Percentiles rank a stretch among this genome's conserved stretches.
Conservation (phyloP, 208 protist species). For the Leishmania guyanensis region DNA sequence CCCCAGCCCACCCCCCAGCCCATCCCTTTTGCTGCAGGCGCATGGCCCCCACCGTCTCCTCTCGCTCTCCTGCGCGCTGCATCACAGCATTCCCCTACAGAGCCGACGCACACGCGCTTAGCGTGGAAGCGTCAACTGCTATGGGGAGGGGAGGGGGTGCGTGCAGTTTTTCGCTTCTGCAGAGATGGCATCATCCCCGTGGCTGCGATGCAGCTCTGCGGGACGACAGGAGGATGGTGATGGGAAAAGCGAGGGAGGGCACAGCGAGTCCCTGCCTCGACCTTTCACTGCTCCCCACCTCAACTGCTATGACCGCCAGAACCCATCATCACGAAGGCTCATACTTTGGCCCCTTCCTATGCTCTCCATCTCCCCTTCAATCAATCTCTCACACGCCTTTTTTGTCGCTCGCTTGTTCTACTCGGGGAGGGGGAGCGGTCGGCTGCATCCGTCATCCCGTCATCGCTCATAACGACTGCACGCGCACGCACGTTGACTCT, state of each 20-base stretch:
- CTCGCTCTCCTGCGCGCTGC: slow-evolving; percentile 8
- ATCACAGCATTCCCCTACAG: background rate
- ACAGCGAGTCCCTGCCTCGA: background rate
- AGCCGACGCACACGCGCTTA: too few species aligned
- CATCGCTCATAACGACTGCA: background rate
- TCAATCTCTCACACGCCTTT: background rate
- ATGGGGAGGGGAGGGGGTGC: too few species aligned
- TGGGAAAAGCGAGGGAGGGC: background rate
- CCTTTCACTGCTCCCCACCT: background rate
- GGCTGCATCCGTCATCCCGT: background rate
- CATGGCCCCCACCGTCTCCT: slow-evolving; percentile 3
- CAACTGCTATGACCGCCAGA: background rate
- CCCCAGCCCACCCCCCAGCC: too few species aligned
- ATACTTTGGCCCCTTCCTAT: background rate
- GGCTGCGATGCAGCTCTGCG: background rate
- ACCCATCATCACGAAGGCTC: background rate
- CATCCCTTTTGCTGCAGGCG: too few species aligned
- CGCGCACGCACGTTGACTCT: background rate
- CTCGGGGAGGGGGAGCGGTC: background rate
- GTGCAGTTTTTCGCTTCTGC: background rate
- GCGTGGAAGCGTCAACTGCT: too few species aligned
- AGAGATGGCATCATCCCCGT: background rate
- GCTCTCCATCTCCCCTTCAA: background rate
- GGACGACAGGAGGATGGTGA: background rate
- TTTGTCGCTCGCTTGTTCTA: background rate